Evolutionary conservation across 2,329 filamentous ascomycete species (phyloP).

Genomic region (Colletotrichum sp.): DNA sequence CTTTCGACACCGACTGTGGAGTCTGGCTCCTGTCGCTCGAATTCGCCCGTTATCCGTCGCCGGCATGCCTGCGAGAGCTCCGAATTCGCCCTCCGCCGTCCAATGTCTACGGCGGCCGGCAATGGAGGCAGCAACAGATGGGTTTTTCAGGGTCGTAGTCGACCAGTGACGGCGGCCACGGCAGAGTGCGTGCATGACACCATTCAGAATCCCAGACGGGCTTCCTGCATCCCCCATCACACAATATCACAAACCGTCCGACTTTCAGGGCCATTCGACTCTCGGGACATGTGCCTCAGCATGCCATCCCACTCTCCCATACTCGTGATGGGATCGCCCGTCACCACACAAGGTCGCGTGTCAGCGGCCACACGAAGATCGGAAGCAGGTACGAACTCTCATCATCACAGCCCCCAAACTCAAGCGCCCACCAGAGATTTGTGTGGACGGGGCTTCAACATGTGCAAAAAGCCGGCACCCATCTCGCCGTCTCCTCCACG

Average conservation of each 20-base stretch:
- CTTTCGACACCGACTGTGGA: neutral
- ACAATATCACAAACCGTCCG: constrained; percentile 23
- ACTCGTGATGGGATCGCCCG: constrained; percentile 10
- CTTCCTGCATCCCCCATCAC: constrained; percentile 8
- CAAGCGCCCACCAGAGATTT: neutral
- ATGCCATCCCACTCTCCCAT: constrained; percentile 1
- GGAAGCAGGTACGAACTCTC: constrained; percentile 19
- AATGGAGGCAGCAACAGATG: neutral
- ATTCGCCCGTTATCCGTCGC: neutral
- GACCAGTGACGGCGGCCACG: neutral
- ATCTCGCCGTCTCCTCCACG: neutral
- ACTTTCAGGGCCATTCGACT: neutral
- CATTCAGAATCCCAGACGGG: constrained; percentile 1
- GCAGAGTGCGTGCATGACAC: constrained; percentile 17
- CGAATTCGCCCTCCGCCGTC: constrained; percentile 12
- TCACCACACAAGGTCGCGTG: constrained; percentile 16
- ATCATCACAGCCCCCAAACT: constrained; percentile 3
- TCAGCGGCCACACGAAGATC: constrained; percentile 12
- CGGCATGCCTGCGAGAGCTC: constrained; percentile 9
- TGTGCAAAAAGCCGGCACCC: neutral
- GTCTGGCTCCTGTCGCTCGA: neutral
- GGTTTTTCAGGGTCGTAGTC: constrained; percentile 5
- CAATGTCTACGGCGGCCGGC: neutral
- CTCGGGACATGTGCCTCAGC: constrained; percentile 7
- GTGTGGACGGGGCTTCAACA: neutral